These are phyloP conservation scores for Phytopythium sindhum DNA, from an alignment of 352 stramenopile genomes.

Conservation along the genomic window DNA sequence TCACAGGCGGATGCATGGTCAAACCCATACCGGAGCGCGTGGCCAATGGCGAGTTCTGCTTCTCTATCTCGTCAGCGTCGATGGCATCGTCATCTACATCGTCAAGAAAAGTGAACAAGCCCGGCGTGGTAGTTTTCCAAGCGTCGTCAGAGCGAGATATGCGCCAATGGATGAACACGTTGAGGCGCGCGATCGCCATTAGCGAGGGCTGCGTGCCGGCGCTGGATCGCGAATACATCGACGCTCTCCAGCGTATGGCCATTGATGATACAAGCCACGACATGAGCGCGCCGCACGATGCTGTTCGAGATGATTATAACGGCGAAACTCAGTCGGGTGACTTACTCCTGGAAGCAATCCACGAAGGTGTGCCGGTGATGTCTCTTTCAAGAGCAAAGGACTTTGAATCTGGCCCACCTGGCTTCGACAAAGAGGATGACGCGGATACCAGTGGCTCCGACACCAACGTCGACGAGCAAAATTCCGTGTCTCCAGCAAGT, in stretches of 20 bases:
- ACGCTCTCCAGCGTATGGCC: slow-evolving; percentile 48
- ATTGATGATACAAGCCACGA: slow-evolving; percentile 45
- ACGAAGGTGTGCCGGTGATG: neutral
- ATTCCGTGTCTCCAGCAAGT: neutral
- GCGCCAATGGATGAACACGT: slow-evolving; percentile 49
- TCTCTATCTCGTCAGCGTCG: slow-evolving; percentile 55
- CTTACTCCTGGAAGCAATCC: neutral
- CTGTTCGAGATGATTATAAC: neutral
- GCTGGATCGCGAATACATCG: slow-evolving; percentile 34
- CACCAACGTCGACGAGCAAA: slow-evolving; percentile 11
- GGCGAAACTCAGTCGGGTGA: neutral
- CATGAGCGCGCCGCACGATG: neutral
- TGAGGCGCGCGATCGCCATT: slow-evolving; percentile 70
- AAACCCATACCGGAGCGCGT: slow-evolving; percentile 66
- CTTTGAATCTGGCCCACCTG: slow-evolving; percentile 16
- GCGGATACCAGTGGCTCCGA: slow-evolving; percentile 4
- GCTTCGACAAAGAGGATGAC: slow-evolving; percentile 29
- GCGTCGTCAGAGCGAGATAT: slow-evolving; percentile 43
- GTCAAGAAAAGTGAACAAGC: neutral
- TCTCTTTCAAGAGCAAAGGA: neutral
- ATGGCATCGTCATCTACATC: neutral
- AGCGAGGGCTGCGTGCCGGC: slow-evolving; percentile 55
- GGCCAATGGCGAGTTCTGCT: slow-evolving; percentile 59
- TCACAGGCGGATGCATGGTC: slow-evolving; percentile 45
- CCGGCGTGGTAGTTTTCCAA: slow-evolving; percentile 50